phyloP scores from a whole-genome alignment of 2,329 filamentous ascomycete species.

The Metarhizium rileyi region DNA sequence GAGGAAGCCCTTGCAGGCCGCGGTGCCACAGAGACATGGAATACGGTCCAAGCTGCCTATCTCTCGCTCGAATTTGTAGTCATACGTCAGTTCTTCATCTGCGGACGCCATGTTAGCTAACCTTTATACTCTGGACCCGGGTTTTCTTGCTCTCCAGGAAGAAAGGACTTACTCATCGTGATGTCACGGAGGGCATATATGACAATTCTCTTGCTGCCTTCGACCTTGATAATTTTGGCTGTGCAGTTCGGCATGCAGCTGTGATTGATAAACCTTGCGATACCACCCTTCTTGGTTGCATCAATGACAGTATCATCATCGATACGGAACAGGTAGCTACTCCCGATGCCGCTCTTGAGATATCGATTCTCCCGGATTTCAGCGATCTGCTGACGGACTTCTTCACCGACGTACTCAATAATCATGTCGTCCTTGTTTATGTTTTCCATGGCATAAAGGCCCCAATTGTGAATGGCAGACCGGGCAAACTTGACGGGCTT shows the following conservation, averaged over 20 bases:
- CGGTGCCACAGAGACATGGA: constrained; percentile 90
- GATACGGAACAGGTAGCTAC: constrained; percentile 95
- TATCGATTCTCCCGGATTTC: constrained; percentile 89
- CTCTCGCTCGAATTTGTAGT: constrained; percentile 99
- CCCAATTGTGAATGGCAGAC: constrained; percentile 98
- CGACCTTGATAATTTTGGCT: constrained; percentile 98
- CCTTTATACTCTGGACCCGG: not conserved
- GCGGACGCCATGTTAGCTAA: constrained; percentile 17
- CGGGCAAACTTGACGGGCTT: constrained; percentile 97
- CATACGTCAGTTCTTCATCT: constrained; percentile 99
- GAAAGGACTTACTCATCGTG: constrained; percentile 66
- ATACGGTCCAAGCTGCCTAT: constrained; percentile 91
- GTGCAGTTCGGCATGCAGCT: constrained; percentile 98
- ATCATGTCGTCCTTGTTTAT: constrained; percentile 99
- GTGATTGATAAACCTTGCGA: constrained; percentile 97
- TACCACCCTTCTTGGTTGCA: constrained; percentile 96
- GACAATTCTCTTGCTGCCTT: constrained; percentile 95
- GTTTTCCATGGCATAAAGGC: constrained; percentile 93
- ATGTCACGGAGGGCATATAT: constrained; percentile 98
- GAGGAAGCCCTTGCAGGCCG: constrained; percentile 96
- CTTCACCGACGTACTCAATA: constrained; percentile 97
- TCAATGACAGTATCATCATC: constrained; percentile 97
- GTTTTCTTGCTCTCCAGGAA: not conserved
- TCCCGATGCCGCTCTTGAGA: constrained; percentile 91
- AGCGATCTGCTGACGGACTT: constrained; percentile 93